phyloP scores from a whole-genome alignment of 345 rosid species.

The Hevea brasiliensis region DNA sequence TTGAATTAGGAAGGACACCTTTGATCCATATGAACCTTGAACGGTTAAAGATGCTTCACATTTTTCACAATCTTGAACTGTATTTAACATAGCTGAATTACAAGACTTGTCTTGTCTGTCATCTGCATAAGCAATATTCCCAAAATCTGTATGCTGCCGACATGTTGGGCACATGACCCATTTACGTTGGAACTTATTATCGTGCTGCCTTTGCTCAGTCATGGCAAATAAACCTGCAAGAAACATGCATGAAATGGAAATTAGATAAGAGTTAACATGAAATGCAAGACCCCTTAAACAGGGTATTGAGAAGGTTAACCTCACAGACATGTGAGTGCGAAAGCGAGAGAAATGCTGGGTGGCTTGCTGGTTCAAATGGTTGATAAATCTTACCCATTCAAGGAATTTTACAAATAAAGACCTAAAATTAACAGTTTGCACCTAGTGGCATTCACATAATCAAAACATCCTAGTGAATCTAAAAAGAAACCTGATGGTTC shows the following conservation, averaged over 20 bases:
- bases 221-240: constrained; percentile 69
- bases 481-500: no score
- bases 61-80: constrained; percentile 47
- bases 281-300: neutral
- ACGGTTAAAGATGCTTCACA: constrained; percentile 60
- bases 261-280: constrained; percentile 14
- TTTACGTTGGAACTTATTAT: constrained; percentile 43
- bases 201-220: constrained; percentile 61
- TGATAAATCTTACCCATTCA: neutral
- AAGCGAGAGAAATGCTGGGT: neutral
- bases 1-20: constrained; percentile 44
- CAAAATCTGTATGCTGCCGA: constrained; percentile 81
- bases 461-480: no score
- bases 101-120: constrained; percentile 47
- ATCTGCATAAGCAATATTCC: constrained; percentile 78
- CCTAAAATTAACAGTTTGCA: neutral
- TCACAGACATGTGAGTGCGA: neutral
- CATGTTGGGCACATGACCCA: constrained; percentile 97
- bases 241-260: constrained; percentile 15
- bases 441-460: neutral
- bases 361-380: neutral
- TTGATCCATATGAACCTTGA: constrained; percentile 96
- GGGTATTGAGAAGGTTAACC: neutral
- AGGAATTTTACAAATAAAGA: neutral
- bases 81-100: constrained; percentile 25